Evolutionary conservation across 1,284 basidiomycete species (phyloP).

Genomic region (Mycena sp.): DNA sequence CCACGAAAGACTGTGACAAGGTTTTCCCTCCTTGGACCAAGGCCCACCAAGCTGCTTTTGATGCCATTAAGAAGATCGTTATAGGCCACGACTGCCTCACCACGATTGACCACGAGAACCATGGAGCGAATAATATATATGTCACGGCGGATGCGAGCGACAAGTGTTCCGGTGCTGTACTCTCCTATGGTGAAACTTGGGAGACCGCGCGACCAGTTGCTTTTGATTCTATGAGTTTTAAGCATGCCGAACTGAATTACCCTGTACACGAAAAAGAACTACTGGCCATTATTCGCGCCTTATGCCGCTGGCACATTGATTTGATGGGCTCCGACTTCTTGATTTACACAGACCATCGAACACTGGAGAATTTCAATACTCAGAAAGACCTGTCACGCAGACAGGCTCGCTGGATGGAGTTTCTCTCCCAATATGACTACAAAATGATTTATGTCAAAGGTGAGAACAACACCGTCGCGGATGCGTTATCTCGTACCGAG

Average conservation of each 20-base stretch:
- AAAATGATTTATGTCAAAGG: too few relatives aligned
- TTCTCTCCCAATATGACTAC: too few relatives aligned
- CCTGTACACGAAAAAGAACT: too few relatives aligned
- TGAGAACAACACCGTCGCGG: background rate
- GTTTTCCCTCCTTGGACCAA: background rate
- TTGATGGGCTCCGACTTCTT: conserved; percentile 32
- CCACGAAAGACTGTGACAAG: too few relatives aligned
- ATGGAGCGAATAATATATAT: conserved; percentile 41
- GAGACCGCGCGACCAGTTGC: too few relatives aligned
- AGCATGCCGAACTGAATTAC: too few relatives aligned
- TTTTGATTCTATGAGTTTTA: too few relatives aligned
- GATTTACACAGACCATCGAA: conserved; percentile 51
- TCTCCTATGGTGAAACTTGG: too few relatives aligned
- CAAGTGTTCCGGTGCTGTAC: conserved; percentile 38
- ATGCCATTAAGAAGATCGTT: conserved; percentile 39
- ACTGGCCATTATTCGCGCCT: conserved; percentile 43
- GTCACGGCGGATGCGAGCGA: conserved; percentile 43
- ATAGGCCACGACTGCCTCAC: conserved; percentile 31
- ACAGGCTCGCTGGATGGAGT: conserved; percentile 40
- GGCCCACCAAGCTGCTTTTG: conserved; percentile 33
- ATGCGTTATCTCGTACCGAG: background rate
- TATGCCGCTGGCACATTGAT: conserved; percentile 43
- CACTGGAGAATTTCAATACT: conserved; percentile 45
- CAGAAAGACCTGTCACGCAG: conserved; percentile 45
- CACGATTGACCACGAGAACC: conserved; percentile 36